A percentile compares a stretch with the other conserved stretches of the same genome.
phyloP scores from a whole-genome alignment of 2,329 filamentous ascomycete species.

The Myriosclerotinia duriaeana region DNA sequence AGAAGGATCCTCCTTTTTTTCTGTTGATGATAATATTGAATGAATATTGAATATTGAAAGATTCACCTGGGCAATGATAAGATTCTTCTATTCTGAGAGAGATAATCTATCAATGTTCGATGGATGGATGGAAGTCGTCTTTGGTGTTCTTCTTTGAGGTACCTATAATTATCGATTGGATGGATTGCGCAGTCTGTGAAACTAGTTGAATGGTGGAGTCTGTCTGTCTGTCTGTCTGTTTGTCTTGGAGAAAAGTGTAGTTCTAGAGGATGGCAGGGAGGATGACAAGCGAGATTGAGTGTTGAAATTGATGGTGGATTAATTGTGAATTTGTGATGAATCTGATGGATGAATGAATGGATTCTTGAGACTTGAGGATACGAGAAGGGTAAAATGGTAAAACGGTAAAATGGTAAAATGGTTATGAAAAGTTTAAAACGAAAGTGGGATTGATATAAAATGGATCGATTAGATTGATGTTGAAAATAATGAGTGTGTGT shows the following conservation, averaged over 20 bases:
- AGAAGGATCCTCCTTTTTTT: background rate
- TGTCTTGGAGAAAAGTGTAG: too few relatives aligned
- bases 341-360: background rate
- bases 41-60: too few relatives aligned
- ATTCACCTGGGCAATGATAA: background rate
- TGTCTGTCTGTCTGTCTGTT: background rate
- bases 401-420: background rate
- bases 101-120: background rate
- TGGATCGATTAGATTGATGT: background rate
- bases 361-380: slow-evolving; percentile 1
- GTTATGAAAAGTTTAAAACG: background rate
- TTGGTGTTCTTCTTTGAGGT: background rate
- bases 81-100: background rate
- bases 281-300: slow-evolving; percentile 11
- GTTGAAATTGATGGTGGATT: background rate
- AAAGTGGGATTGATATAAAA: slow-evolving; percentile 7
- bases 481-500: background rate
- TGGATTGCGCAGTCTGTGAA: background rate
- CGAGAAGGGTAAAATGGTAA: background rate
- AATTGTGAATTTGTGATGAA: background rate
- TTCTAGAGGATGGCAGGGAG: background rate
- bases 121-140: too few relatives aligned
- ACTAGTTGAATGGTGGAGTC: slow-evolving; percentile 14
- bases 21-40: too few relatives aligned
- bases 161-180: slow-evolving; percentile 2